Evolutionary conservation across 73 alveolate species (phyloP).

Genomic region (Durusdinium trenchii): DNA sequence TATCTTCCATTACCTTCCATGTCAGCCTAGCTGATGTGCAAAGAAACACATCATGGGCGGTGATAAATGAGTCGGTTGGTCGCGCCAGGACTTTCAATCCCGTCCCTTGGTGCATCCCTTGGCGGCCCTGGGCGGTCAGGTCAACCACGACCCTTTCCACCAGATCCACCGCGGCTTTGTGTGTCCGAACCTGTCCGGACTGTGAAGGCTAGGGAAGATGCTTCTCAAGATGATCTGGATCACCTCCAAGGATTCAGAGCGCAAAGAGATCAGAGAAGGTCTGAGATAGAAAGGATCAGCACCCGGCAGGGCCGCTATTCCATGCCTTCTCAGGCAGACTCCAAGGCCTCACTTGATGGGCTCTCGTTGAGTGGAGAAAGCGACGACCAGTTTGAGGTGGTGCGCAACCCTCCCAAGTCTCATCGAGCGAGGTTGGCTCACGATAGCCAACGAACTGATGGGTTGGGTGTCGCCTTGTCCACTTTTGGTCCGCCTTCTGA

Average conservation of each 20-base stretch:
- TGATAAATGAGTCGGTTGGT: conserved; percentile 66
- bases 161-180: too few species aligned
- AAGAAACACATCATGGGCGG: not conserved
- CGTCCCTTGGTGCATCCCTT: not conserved
- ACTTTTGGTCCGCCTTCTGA: conserved; percentile 84
- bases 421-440: not conserved
- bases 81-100: conserved; percentile 69
- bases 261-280: too few species aligned
- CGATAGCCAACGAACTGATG: not conserved
- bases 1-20: too few species aligned
- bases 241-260: too few species aligned
- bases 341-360: not conserved
- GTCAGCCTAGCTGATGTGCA: too few species aligned
- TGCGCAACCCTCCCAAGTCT: not conserved
- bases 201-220: too few species aligned
- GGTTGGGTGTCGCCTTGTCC: conserved; percentile 59
- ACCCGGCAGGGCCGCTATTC: too few species aligned
- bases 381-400: not conserved
- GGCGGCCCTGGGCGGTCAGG: not conserved
- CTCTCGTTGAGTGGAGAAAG: not conserved
- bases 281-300: too few species aligned
- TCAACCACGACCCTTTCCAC: too few species aligned
- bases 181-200: too few species aligned
- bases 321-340: too few species aligned
- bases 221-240: too few species aligned